Percentiles rank a stretch among this genome's conserved stretches.
These are phyloP conservation scores for Malania oleifera DNA, from an alignment of 164 flowering plant genomes.

Conservation along the genomic window DNA sequence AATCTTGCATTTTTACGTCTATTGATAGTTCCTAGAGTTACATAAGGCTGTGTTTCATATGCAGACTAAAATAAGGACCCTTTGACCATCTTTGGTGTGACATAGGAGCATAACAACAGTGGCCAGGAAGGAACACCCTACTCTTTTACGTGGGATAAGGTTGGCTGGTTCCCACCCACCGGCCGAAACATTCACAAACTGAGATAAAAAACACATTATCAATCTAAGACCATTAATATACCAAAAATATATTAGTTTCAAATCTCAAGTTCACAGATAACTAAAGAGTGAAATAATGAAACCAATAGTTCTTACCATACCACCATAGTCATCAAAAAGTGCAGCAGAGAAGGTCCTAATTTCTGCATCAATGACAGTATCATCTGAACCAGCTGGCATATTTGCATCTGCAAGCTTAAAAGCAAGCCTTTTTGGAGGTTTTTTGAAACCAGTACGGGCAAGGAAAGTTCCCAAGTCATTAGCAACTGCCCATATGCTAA, in stretches of 20 bases:
- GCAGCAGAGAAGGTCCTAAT: slow-evolving; percentile 82
- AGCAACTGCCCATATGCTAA: slow-evolving; percentile 81
- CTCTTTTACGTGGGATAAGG: too few relatives aligned
- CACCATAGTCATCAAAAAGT: slow-evolving; percentile 95
- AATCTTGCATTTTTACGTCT: too few relatives aligned
- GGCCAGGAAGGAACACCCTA: too few relatives aligned
- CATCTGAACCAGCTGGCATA: slow-evolving; percentile 52
- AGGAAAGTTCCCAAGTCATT: slow-evolving; percentile 77
- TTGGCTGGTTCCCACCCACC: too few relatives aligned
- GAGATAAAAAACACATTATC: background rate
- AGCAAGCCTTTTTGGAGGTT: slow-evolving; percentile 90
- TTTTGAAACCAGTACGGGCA: slow-evolving; percentile 68
- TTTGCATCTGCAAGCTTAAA: slow-evolving; percentile 63
- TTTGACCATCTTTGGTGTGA: too few relatives aligned
- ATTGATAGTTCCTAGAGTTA: too few relatives aligned
- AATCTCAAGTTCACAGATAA: too few relatives aligned
- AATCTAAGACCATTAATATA: too few relatives aligned
- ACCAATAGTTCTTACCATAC: slow-evolving; percentile 60
- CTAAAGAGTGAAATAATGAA: background rate
- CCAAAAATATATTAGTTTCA: too few relatives aligned
- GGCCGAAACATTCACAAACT: background rate
- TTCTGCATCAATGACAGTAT: slow-evolving; percentile 72
- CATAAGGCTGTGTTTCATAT: too few relatives aligned
- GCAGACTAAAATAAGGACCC: too few relatives aligned
- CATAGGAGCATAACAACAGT: too few relatives aligned